These are phyloP conservation scores for Pestalotiopsis sp. DNA, from an alignment of 2,329 filamentous ascomycete species.

Conservation along the genomic window DNA sequence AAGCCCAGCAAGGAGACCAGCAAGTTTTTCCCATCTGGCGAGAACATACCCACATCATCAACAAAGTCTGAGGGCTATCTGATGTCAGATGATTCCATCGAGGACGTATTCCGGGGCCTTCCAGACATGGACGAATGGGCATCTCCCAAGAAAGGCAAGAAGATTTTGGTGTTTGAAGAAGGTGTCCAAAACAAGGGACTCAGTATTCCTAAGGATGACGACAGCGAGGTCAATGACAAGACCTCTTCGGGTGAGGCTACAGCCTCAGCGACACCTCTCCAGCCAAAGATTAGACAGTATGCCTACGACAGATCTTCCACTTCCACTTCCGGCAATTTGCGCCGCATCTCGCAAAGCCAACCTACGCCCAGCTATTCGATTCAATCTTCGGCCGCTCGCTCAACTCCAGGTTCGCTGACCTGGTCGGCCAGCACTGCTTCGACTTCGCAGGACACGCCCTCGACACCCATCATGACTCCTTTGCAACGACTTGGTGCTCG, in stretches of 20 bases:
- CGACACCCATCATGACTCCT: conserved; percentile 47
- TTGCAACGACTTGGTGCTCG: conserved; percentile 54
- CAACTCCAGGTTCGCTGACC: conserved; percentile 24
- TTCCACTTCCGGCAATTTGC: background rate
- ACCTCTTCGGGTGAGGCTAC: conserved; percentile 6
- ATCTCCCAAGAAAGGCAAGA: conserved; percentile 35
- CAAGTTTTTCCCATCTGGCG: conserved; percentile 51
- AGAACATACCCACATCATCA: conserved; percentile 25
- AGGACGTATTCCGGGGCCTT: conserved; percentile 52
- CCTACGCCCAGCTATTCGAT: conserved; percentile 37
- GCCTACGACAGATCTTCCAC: conserved; percentile 27
- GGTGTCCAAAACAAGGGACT: conserved; percentile 25
- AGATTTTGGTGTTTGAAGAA: conserved; percentile 49
- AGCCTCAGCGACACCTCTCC: conserved; percentile 27
- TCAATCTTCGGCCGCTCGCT: conserved; percentile 17
- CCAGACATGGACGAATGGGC: conserved; percentile 56
- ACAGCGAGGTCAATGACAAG: conserved; percentile 2
- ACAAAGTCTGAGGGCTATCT: conserved; percentile 44
- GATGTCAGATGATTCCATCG: conserved; percentile 59
- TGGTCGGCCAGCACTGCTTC: conserved; percentile 42
- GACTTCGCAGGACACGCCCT: conserved; percentile 43
- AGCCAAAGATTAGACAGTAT: conserved; percentile 35
- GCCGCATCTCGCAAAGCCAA: conserved; percentile 23
- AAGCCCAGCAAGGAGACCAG: conserved; percentile 44
- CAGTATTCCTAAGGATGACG: conserved; percentile 21